Conservation (phyloP, 2,329 filamentous ascomycete species). For the Stemphylium vesicarium region DNA sequence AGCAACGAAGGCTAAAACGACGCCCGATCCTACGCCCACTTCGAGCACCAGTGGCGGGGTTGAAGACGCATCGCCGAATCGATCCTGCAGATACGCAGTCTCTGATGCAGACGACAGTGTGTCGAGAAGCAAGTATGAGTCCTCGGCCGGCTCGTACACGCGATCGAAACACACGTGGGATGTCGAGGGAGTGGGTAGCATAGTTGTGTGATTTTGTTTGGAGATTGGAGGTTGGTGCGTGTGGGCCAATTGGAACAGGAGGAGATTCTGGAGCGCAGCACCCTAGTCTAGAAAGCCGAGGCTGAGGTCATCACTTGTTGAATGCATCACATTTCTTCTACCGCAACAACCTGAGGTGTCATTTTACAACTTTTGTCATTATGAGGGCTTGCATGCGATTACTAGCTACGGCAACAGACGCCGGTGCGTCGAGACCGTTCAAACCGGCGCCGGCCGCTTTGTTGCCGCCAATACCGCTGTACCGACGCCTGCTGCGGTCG, state of each 20-base stretch:
- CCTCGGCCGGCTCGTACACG: slow-evolving; percentile 94
- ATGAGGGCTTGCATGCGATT: slow-evolving; percentile 43
- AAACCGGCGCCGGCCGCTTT: slow-evolving; percentile 66
- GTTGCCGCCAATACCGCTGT: slow-evolving; percentile 86
- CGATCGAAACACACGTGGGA: slow-evolving; percentile 87
- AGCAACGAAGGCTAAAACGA: slow-evolving; percentile 87
- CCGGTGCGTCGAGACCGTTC: slow-evolving; percentile 43
- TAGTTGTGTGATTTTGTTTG: slow-evolving; percentile 48
- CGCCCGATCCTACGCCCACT: slow-evolving; percentile 88
- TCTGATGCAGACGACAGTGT: slow-evolving; percentile 78
- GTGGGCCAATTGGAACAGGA: slow-evolving; percentile 28
- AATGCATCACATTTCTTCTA: slow-evolving; percentile 19
- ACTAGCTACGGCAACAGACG: slow-evolving; percentile 45
- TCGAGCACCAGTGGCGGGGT: slow-evolving; percentile 72
- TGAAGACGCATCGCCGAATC: slow-evolving; percentile 58
- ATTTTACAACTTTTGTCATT: neutral
- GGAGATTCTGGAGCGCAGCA: slow-evolving; percentile 19
- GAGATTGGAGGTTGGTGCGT: slow-evolving; percentile 18
- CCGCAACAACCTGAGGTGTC: neutral
- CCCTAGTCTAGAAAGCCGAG: slow-evolving; percentile 24
- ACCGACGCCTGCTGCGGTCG: slow-evolving; percentile 82
- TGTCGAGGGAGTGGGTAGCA: slow-evolving; percentile 94
- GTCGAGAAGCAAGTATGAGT: slow-evolving; percentile 93
- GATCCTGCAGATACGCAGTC: slow-evolving; percentile 68
- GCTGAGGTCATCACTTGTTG: slow-evolving; percentile 34